These are phyloP conservation scores for Aspergillus tubingensis DNA, from an alignment of 2,329 filamentous ascomycete species.

Conservation along the genomic window DNA sequence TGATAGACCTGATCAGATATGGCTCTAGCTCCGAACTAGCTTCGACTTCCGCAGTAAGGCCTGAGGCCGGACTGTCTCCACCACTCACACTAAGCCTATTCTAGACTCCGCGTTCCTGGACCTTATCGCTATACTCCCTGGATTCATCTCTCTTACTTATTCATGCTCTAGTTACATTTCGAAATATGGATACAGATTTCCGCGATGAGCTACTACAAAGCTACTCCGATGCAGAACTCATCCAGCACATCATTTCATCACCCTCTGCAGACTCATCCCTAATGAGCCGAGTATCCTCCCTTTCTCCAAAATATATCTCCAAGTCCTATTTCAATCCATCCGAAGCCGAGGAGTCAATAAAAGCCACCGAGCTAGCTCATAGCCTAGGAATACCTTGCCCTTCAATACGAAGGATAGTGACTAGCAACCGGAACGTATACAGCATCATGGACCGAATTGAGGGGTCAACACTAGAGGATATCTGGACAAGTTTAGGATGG, in stretches of 20 bases:
- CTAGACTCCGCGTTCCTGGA: too few species aligned
- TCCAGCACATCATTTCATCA: neutral
- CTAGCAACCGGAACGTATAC: conserved; percentile 14
- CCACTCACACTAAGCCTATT: too few species aligned
- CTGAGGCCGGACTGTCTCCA: too few species aligned
- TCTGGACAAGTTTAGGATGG: conserved; percentile 24
- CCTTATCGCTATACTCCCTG: too few species aligned
- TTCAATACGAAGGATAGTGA: conserved; percentile 16
- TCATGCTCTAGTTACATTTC: neutral
- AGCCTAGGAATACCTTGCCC: conserved; percentile 23
- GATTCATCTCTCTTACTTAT: too few species aligned
- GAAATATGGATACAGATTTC: neutral
- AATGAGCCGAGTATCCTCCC: neutral
- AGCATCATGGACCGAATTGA: conserved; percentile 24
- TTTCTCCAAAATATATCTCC: conserved; percentile 6
- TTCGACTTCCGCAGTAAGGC: too few species aligned
- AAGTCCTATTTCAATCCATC: conserved; percentile 14
- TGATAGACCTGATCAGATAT: too few species aligned
- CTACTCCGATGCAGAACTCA: neutral
- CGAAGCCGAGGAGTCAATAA: conserved; percentile 18
- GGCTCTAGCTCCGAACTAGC: too few species aligned
- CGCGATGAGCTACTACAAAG: neutral
- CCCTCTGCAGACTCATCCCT: neutral
- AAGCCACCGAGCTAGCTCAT: conserved; percentile 20
- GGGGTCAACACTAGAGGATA: conserved; percentile 21